Percentiles rank a stretch among this genome's conserved stretches.
Evolutionary conservation across 164 flowering plant species (phyloP).

Genomic region (Annona squamosa): DNA sequence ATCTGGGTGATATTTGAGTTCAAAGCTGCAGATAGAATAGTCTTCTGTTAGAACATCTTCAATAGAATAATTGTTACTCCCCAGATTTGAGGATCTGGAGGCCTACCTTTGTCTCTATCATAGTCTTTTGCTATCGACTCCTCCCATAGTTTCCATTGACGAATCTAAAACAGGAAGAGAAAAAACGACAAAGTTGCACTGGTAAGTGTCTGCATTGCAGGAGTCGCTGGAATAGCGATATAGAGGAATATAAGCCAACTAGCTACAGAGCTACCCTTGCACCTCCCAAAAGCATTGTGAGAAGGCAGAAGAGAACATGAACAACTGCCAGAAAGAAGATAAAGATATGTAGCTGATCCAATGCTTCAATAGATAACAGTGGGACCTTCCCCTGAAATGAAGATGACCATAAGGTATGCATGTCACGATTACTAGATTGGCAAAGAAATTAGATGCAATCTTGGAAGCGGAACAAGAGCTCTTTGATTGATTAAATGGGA

Average conservation of each 20-base stretch:
- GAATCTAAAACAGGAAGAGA: slow-evolving; percentile 44
- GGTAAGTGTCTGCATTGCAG: not conserved
- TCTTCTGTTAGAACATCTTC: not conserved
- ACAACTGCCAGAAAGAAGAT: slow-evolving; percentile 79
- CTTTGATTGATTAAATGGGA: not conserved
- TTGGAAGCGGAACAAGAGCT: not conserved
- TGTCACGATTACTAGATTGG: not conserved
- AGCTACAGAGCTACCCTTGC: slow-evolving; percentile 36
- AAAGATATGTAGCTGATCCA: slow-evolving; percentile 86
- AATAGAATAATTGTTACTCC: not conserved
- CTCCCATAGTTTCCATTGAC: slow-evolving; percentile 94
- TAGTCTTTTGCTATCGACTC: slow-evolving; percentile 55
- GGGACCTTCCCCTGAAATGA: slow-evolving; percentile 62
- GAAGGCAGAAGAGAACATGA: slow-evolving; percentile 65
- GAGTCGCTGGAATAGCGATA: not conserved
- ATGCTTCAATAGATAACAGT: slow-evolving; percentile 54
- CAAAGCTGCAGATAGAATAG: slow-evolving; percentile 37
- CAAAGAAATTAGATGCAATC: not conserved
- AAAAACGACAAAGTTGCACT: not conserved
- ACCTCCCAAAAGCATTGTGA: slow-evolving; percentile 73
- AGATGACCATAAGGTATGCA: not conserved
- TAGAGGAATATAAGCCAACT: slow-evolving; percentile 10
- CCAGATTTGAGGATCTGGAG: not conserved
- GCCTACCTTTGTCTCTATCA: slow-evolving; percentile 37
- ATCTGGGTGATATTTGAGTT: slow-evolving; percentile 63